Base-by-base conservation (phyloP, 345 rosid genomes). In the Boechera retrofracta region DNA sequence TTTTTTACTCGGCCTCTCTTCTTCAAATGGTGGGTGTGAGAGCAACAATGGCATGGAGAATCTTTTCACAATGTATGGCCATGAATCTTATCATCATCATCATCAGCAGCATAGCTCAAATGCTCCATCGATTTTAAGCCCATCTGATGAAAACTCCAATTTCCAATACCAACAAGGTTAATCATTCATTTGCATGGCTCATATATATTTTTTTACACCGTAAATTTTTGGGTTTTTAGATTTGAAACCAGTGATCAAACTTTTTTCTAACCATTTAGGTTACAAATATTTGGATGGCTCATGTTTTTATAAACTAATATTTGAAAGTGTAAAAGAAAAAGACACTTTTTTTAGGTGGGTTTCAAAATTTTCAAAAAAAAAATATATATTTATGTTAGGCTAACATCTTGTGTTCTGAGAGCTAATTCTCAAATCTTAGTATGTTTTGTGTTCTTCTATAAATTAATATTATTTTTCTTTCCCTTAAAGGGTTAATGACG, bases 101-200 rank as follows among this genome's bases (percentile, higher is more conserved):
- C 67, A 70, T 10, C 55, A 63, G 3, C 75, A 66, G 5, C 65
- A 62, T 13, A 78, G 60, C 69, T 80, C 89, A 6, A 69, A 81
- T 77, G 76, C 70, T 26, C 45, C 84, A n/a, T 82, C 94, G 21
- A 48, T 83, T 60, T 62, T 81, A 10, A 77, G 81, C 78, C 86
- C 88, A 51, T 69, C 91, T 33, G 87, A 80, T 73, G 75, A 68
- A 26, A 59, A 87, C 58, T 81, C 92, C 11, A 86, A 69, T 83
- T 56, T 86, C 77, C 89, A 86, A 65, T 81, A 76, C 73, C 95
- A 90, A 81, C 75, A 89, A 52, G 94, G 97, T 91, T 83, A 80
- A 33, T 55, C 3, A 33, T 42, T 32, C 32, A 51, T 73, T 61
- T 79, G 79, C 82, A 68, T 73, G 74, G 59, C 55, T 67, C 56